Base-by-base conservation (phyloP, 768 basidiomycete species). In the button mushroom (Agaricus bisporus) region DNA sequence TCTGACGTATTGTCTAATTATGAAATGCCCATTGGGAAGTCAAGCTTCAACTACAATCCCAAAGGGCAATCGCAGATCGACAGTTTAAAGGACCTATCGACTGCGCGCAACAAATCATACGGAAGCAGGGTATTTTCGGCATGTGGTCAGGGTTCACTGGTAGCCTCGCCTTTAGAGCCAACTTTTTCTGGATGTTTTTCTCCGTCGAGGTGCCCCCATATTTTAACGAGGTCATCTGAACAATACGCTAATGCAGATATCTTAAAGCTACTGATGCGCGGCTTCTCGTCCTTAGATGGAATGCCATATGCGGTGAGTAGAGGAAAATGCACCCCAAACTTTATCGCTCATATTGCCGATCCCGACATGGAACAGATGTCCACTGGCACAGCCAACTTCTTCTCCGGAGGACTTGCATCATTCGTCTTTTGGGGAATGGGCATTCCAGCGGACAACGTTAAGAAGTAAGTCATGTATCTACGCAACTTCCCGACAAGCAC, bases 161-260 rank as follows among this genome's bases (percentile, higher is more conserved):
- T 1, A 87, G 85, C 57, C 71, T 90, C 26, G 76, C 81, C 5
- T 89, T 86, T 65, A 71, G 90, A 46, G 79, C 79, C 54, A 86
- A 84, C 69, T 90, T 91, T 67, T 79, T 85, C 56, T 86, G 81
- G 78, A 85, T 90, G 82, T 91, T 90, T 66, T 72, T 86, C 38
- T 80, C 80, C 25, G 77, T 85, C 57, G 85, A 87, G 74, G 82
- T 80, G 55, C 41, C 48, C 55, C 18, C 20, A 38, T 49, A 45
- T 38, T 49, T 49, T 43, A 42, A 42, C 54, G 43, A 38, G 57
- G 41, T 52, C 29, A 41, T 41, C 35, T 4, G 54, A 36, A 25
- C 48, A 37, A 36, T 44, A 38, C 45, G 55, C 39, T 58, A 58
- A 68, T 63, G 50, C 53, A 59, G 44, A 49, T 56, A 35, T 58